Evolutionary conservation across 768 basidiomycete species (phyloP), one percentile per base, ranked within the genome.

Genomic region (Pisolithus orientalis): DNA sequence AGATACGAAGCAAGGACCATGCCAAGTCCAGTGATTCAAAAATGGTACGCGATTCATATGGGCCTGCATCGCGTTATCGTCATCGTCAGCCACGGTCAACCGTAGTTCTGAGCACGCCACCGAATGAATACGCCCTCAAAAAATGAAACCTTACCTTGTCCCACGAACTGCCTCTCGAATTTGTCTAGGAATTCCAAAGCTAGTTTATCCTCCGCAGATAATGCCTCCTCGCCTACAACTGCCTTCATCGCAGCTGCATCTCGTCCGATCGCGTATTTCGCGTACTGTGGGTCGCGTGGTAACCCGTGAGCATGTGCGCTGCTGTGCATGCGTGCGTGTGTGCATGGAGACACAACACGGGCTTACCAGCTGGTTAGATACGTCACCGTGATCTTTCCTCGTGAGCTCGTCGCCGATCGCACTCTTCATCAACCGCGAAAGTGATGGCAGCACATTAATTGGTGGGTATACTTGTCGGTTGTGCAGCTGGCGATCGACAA

Each of bases 351-450:
- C 63, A 63, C 65, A 17, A 21, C 21, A 21, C 21, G 31, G 13
- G 74, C 90, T 52, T 61, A 91, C 93, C 76, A 96, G 75, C 74
- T 97, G 95, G 77, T 99, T 99, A 13, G 96, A 98, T 34, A 99
- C 96, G 72, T 99, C 96, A 63, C 94, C 90, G 69, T 98, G 96
- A 72, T 99, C 96, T 73, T 95, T 95, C 69, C 96, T 80, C 53
- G 96, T 98, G 65, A 98, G 76, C 72, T 90, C 83, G 74, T 97
- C 95, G 59, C 96, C 96, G 71, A 98, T 97, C 58, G 96, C 96
- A 62, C 89, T 92, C 85, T 99, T 99, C 96, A 99, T 99, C 69
- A 99, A 75, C 72, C 96, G 94, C 61, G 96, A 98, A 65, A 99
- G 79, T 57, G 96, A 98, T 55, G 96, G 96, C 44, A 99, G 79